phyloP scores from a whole-genome alignment of 2,329 filamentous ascomycete species.

The Phyllosticta capitalensis region DNA sequence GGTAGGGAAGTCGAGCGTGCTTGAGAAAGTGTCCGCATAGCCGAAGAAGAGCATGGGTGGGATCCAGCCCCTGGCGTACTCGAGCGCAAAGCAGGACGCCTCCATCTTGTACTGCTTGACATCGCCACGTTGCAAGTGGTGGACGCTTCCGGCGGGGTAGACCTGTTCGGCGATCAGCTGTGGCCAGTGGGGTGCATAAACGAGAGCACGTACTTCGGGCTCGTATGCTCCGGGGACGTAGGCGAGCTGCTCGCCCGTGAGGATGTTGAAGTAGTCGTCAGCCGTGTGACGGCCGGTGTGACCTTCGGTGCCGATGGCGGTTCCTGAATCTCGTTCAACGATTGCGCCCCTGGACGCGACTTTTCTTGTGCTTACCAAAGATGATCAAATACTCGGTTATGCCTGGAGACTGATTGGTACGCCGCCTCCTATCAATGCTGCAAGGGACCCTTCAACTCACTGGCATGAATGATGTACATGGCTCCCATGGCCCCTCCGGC shows the following conservation, averaged over 20 bases:
- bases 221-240: slow-evolving; percentile 60
- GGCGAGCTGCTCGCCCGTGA: slow-evolving; percentile 66
- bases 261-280: slow-evolving; percentile 91
- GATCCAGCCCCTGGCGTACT: slow-evolving; percentile 83
- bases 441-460: slow-evolving; percentile 37
- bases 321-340: slow-evolving; percentile 33
- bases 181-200: background rate
- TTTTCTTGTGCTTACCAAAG: slow-evolving; percentile 42
- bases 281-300: slow-evolving; percentile 83
- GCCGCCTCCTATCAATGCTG: background rate
- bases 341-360: background rate
- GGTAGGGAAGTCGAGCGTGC: slow-evolving; percentile 77
- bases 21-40: slow-evolving; percentile 69
- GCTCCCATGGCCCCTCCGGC: slow-evolving; percentile 84
- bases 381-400: slow-evolving; percentile 87
- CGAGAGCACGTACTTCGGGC: slow-evolving; percentile 38
- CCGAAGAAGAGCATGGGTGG: slow-evolving; percentile 88
- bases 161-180: slow-evolving; percentile 24
- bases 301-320: slow-evolving; percentile 74
- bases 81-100: slow-evolving; percentile 65
- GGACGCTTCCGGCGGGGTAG: slow-evolving; percentile 59
- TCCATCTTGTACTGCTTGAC: slow-evolving; percentile 82
- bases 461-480: slow-evolving; percentile 85
- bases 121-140: slow-evolving; percentile 60
- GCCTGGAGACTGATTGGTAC: slow-evolving; percentile 31